Percentiles rank a stretch among this genome's conserved stretches.
phyloP scores from a whole-genome alignment of 2,329 filamentous ascomycete species.

The Sporothrix mexicana region DNA sequence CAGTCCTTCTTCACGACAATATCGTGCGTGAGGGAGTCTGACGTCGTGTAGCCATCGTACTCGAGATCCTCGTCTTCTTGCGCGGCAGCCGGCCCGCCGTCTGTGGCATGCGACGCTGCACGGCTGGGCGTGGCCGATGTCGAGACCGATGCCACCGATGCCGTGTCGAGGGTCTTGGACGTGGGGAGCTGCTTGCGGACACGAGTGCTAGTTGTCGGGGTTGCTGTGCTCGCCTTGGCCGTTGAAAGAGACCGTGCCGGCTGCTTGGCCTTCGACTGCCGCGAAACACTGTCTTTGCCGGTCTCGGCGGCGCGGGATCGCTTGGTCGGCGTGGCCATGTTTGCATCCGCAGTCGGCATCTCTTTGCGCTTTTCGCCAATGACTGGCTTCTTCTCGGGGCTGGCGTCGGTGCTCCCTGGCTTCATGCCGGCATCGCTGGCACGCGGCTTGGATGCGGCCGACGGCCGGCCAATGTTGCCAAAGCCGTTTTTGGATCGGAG shows the following conservation, averaged over 20 bases:
- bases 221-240: not conserved
- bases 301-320: not conserved
- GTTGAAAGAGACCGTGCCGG: not conserved
- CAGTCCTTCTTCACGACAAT: constrained; percentile 56
- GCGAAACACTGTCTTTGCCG: not conserved
- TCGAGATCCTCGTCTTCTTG: constrained; percentile 48
- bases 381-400: not conserved
- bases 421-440: not conserved
- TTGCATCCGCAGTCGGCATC: not conserved
- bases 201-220: not conserved
- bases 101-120: not conserved
- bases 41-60: constrained; percentile 56
- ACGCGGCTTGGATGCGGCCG: constrained; percentile 41
- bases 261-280: not conserved
- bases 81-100: constrained; percentile 29
- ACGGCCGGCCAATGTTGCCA: constrained; percentile 63
- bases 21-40: constrained; percentile 57
- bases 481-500: constrained; percentile 60
- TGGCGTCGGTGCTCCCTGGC: not conserved
- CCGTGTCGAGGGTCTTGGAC: not conserved
- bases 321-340: constrained; percentile 23
- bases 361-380: constrained; percentile 33
- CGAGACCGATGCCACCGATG: not conserved
- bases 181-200: not conserved
- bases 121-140: constrained; percentile 3